phyloP scores from a whole-genome alignment of 139 green algal species.

The Micractinium sp. region DNA sequence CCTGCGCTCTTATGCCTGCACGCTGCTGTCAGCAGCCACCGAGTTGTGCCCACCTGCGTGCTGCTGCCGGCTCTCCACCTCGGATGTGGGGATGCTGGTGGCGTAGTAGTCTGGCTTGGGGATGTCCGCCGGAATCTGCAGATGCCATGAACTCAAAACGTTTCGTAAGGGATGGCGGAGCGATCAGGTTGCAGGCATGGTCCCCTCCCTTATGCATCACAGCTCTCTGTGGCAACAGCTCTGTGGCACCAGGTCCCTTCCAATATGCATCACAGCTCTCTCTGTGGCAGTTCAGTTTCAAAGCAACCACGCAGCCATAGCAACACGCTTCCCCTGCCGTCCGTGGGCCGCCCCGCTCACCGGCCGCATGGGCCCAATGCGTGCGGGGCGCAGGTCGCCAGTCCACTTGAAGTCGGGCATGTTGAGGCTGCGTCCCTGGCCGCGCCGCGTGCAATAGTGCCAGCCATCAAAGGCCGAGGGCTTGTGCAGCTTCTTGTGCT shows the following conservation, averaged over 20 bases:
- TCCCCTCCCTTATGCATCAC: too few species aligned
- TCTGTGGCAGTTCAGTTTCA: too few species aligned
- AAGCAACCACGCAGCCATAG: too few species aligned
- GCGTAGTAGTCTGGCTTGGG: slow-evolving; percentile 76
- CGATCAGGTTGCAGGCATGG: neutral
- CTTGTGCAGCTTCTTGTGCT: slow-evolving; percentile 86
- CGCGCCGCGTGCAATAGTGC: slow-evolving; percentile 80
- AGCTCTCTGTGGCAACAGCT: too few species aligned
- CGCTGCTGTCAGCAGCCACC: neutral
- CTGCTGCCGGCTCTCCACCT: slow-evolving; percentile 84
- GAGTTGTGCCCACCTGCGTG: slow-evolving; percentile 44
- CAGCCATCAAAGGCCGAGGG: slow-evolving; percentile 59
- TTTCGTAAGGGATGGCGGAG: neutral
- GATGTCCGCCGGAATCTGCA: slow-evolving; percentile 78
- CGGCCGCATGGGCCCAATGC: slow-evolving; percentile 71
- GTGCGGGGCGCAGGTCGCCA: slow-evolving; percentile 79
- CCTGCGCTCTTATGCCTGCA: neutral
- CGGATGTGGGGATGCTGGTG: slow-evolving; percentile 66
- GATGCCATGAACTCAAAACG: too few species aligned
- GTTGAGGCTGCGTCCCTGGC: slow-evolving; percentile 57
- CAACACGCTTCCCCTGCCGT: neutral
- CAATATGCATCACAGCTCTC: too few species aligned
- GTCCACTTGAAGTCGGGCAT: slow-evolving; percentile 90
- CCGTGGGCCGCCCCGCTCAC: slow-evolving; percentile 42
- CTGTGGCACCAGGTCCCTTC: too few species aligned